Base-by-base conservation (phyloP, 331 rosid species). In the Malus hybrid region DNA sequence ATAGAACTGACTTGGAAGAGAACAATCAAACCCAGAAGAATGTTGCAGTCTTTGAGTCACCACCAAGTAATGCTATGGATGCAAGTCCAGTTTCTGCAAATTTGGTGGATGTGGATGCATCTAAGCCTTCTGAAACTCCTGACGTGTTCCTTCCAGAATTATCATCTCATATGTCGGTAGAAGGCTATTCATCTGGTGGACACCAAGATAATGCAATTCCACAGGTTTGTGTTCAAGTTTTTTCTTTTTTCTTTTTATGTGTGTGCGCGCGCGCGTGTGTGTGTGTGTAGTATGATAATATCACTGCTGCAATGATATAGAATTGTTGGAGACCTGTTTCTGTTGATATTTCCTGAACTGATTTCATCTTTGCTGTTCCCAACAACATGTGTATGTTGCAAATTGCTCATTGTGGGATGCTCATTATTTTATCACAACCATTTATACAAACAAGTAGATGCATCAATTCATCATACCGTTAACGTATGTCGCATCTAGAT, bases 221-320 rank as follows among this genome's bases (percentile, higher is more conserved):
- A 70, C 89, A 92, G 99, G 97, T 92, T 80, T 77, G 83, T 82
- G 79, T 80, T 77, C 70, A 18, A 29, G 24, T 73, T 72, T 72
- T 70, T 52, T 29, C 2, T 20, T 50, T 75, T 68, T 34, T 34
- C 2, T 36, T 7, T 36, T 2, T 36, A 0, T 39, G 29, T 28
- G 2, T 28, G 29, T 28, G 13, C 2, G 46, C 1, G 24, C 24
- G 24, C 24, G 24, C 24, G 24, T 1, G 24, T 36, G 2, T 1
- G 24, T 36, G 2, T 28, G 29, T 28, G 13, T 10, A 10, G 34
- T 75, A 46, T 16, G 26, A 75, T 70, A 62, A 33, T 28, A 61
- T 50, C 71, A 30, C 39, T 60, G 24, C 42, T 28, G 18, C n/a
- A 46, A 9, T 39, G 55, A 9, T 44, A 32, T 50, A n/a, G 29